Percentiles rank a stretch among this genome's conserved stretches.
phyloP scores from a whole-genome alignment of 768 basidiomycete species.

The Leccinum uliginosum region DNA sequence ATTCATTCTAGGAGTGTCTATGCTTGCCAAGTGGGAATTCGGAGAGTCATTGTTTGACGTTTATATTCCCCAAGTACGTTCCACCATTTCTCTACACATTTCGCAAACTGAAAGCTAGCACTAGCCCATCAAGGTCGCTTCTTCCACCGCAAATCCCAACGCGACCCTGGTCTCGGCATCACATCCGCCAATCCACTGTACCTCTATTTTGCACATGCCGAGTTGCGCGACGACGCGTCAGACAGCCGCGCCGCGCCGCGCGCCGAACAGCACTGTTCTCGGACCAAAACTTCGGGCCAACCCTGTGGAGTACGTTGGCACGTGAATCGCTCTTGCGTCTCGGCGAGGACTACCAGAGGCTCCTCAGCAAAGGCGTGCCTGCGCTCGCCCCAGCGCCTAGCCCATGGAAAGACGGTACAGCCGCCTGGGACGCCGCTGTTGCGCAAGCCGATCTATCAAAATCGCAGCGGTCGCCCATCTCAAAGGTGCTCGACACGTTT shows the following conservation, averaged over 20 bases:
- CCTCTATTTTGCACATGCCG: conserved; percentile 63
- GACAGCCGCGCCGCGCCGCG: conserved; percentile 35
- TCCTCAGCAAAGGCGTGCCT: conserved; percentile 53
- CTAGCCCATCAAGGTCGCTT: conserved; percentile 47
- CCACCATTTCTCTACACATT: not conserved
- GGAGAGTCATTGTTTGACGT: conserved; percentile 57
- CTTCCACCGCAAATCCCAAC: conserved; percentile 46
- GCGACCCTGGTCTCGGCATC: conserved; percentile 56
- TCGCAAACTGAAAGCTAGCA: not conserved
- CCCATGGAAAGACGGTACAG: conserved; percentile 27
- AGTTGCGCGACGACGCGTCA: conserved; percentile 51
- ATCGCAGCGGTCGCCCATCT: conserved; percentile 44
- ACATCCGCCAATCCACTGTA: conserved; percentile 49
- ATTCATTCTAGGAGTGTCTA: conserved; percentile 49
- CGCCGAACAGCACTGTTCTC: conserved; percentile 57
- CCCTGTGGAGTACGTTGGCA: conserved; percentile 57
- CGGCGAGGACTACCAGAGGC: conserved; percentile 64
- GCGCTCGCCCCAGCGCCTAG: conserved; percentile 15
- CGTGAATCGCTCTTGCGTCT: conserved; percentile 58
- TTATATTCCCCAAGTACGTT: conserved; percentile 51
- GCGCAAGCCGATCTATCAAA: conserved; percentile 38
- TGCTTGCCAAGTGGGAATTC: conserved; percentile 59
- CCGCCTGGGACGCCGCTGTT: conserved; percentile 35
- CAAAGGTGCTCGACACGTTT: conserved; percentile 50
- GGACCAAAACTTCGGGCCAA: conserved; percentile 63